phyloP scores from a whole-genome alignment of 2,329 filamentous ascomycete species.

The Chaetomium sp. region DNA sequence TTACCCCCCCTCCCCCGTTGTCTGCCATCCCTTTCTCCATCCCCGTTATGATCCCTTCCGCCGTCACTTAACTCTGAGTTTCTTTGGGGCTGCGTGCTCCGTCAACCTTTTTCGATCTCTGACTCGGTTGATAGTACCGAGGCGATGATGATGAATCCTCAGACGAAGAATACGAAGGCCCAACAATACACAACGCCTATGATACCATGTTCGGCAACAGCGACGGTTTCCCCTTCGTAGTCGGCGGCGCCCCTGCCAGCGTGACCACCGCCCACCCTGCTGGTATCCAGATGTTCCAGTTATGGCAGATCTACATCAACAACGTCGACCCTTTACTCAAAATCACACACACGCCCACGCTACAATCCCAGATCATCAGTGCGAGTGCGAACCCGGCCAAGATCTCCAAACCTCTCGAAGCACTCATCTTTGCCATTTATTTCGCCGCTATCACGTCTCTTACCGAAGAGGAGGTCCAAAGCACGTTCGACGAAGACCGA shows the following conservation, averaged over 20 bases:
- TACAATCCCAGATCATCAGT: slow-evolving; percentile 59
- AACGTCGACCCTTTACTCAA: slow-evolving; percentile 65
- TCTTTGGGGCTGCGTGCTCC: too few species aligned
- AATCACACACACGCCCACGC: slow-evolving; percentile 58
- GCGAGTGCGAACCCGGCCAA: slow-evolving; percentile 50
- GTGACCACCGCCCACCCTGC: slow-evolving; percentile 46
- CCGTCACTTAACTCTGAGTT: too few species aligned
- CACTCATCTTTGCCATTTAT: slow-evolving; percentile 62
- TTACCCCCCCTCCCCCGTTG: too few species aligned
- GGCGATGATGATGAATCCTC: slow-evolving; percentile 46
- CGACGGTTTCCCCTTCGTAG: slow-evolving; percentile 52
- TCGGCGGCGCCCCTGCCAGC: slow-evolving; percentile 38
- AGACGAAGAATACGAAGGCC: slow-evolving; percentile 48
- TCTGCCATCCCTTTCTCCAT: too few species aligned
- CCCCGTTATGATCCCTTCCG: too few species aligned
- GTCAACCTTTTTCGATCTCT: neutral
- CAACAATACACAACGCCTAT: slow-evolving; percentile 51
- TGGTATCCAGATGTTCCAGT: slow-evolving; percentile 53
- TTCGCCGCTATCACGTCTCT: slow-evolving; percentile 53
- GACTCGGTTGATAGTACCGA: slow-evolving; percentile 37
- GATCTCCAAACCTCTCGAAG: slow-evolving; percentile 52
- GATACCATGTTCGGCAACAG: slow-evolving; percentile 52
- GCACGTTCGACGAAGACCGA: slow-evolving; percentile 49
- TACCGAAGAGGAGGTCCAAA: slow-evolving; percentile 45
- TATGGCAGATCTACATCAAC: slow-evolving; percentile 65